phyloP scores from a whole-genome alignment of 1,139 yeast species.

The Yamadazyma siamensis region DNA sequence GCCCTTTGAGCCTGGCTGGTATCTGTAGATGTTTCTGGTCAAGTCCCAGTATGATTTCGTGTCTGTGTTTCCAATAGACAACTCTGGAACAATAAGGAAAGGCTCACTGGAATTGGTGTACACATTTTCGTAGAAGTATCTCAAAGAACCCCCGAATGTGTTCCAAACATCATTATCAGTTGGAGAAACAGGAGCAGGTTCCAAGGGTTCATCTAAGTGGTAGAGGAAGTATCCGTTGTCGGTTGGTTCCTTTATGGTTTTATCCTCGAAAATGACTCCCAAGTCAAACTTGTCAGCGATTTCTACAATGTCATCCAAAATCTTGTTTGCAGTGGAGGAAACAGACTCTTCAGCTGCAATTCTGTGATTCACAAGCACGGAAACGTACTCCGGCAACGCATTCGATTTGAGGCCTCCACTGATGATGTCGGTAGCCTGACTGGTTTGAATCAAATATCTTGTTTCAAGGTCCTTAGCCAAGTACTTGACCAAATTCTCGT shows the following conservation, averaged over 20 bases:
- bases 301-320: constrained; percentile 30
- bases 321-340: constrained; percentile 34
- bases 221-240: constrained; percentile 49
- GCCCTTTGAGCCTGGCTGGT: constrained; percentile 24
- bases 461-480: constrained; percentile 17
- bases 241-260: constrained; percentile 21
- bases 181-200: constrained; percentile 62
- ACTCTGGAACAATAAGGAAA: constrained; percentile 30
- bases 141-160: constrained; percentile 52
- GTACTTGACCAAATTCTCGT: constrained; percentile 35
- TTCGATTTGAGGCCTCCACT: constrained; percentile 70
- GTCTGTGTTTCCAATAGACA: constrained; percentile 41
- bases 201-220: constrained; percentile 30
- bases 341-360: constrained; percentile 51
- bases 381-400: constrained; percentile 70
- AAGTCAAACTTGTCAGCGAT: constrained; percentile 46
- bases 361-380: constrained; percentile 55
- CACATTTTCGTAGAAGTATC: constrained; percentile 53
- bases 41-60: constrained; percentile 41
- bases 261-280: constrained; percentile 41
- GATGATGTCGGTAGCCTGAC: constrained; percentile 68
- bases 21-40: constrained; percentile 35
- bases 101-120: constrained; percentile 22
- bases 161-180: constrained; percentile 49
- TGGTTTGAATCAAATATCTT: constrained; percentile 52